Percentiles rank a stretch among this genome's conserved stretches.
Evolutionary conservation across 139 green algal genomes (phyloP).

Genomic region (Yamagishiella unicocca): DNA sequence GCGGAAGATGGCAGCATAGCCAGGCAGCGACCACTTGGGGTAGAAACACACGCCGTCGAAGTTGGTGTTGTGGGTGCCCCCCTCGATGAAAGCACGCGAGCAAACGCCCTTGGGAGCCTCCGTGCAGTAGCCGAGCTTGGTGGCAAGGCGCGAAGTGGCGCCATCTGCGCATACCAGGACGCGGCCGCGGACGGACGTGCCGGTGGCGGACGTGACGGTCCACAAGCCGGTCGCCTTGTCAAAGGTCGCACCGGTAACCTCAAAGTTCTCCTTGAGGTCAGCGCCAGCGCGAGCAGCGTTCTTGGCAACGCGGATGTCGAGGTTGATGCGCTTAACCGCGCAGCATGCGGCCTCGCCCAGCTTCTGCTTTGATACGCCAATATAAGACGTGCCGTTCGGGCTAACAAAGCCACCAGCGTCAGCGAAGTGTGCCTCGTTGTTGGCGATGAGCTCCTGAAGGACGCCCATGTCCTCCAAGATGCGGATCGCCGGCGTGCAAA

Average conservation of each 20-base stretch:
- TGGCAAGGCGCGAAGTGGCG: constrained; percentile 88
- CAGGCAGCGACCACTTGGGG: constrained; percentile 86
- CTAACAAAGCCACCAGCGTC: constrained; percentile 82
- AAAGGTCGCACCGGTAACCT: constrained; percentile 80
- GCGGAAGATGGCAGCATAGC: constrained; percentile 77
- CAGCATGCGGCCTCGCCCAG: constrained; percentile 84
- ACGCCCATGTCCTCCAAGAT: constrained; percentile 82
- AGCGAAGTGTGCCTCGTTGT: constrained; percentile 92
- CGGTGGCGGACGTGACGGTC: constrained; percentile 78
- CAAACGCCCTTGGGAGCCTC: constrained; percentile 85
- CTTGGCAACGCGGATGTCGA: constrained; percentile 86
- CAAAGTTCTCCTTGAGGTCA: constrained; percentile 87
- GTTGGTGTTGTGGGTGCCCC: constrained; percentile 91
- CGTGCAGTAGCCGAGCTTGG: constrained; percentile 92
- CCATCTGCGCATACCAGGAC: constrained; percentile 91
- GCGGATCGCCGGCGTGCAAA: constrained; percentile 89
- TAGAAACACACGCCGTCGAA: constrained; percentile 91
- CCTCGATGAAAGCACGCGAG: constrained; percentile 88
- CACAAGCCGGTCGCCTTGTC: constrained; percentile 81
- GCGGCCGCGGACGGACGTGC: constrained; percentile 71
- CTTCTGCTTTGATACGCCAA: constrained; percentile 78
- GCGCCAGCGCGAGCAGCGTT: constrained; percentile 74
- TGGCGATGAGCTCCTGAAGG: constrained; percentile 82
- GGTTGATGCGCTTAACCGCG: constrained; percentile 89
- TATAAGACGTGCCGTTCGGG: constrained; percentile 88